A percentile compares a stretch with the other conserved stretches of the same genome.
These are phyloP conservation scores for Backusella tarrabulga DNA, from an alignment of 192 early-diverging fungal species.

Conservation along the genomic window DNA sequence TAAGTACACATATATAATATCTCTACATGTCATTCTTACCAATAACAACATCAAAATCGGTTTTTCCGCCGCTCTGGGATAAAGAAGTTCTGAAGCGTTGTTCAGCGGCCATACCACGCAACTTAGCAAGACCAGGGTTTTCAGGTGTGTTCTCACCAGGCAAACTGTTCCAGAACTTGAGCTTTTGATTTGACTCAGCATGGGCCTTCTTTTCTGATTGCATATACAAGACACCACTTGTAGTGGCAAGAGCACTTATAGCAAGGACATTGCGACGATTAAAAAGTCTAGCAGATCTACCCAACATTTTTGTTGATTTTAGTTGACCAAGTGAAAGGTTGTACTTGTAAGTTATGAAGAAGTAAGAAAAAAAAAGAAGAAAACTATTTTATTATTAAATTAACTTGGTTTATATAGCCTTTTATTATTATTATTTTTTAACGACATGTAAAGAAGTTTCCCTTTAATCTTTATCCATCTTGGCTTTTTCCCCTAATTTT, in stretches of 20 bases:
- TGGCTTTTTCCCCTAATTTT: slow-evolving; percentile 3
- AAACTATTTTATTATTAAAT: neutral
- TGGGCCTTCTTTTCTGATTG: neutral
- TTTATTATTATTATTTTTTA: neutral
- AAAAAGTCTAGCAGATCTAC: slow-evolving; percentile 10
- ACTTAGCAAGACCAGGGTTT: slow-evolving; percentile 11
- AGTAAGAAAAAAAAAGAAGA: slow-evolving; percentile 3
- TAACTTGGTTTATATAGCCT: neutral
- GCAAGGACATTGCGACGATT: neutral
- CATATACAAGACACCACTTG: neutral
- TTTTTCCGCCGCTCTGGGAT: slow-evolving; percentile 6
- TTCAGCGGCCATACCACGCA: slow-evolving; percentile 17
- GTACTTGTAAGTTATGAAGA: neutral
- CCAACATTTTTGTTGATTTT: neutral
- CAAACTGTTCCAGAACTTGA: slow-evolving; percentile 15
- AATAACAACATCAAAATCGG: slow-evolving; percentile 9
- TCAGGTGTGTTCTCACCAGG: slow-evolving; percentile 20
- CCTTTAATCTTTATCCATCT: neutral
- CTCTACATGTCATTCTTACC: neutral
- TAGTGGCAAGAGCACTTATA: neutral
- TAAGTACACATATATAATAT: neutral
- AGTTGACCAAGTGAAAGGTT: neutral
- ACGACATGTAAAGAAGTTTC: slow-evolving; percentile 8
- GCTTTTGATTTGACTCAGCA: slow-evolving; percentile 12
- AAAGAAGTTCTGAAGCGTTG: slow-evolving; percentile 14